Base-by-base conservation (phyloP, 2,329 filamentous ascomycete genomes). In the Pezicula rhizophila region DNA sequence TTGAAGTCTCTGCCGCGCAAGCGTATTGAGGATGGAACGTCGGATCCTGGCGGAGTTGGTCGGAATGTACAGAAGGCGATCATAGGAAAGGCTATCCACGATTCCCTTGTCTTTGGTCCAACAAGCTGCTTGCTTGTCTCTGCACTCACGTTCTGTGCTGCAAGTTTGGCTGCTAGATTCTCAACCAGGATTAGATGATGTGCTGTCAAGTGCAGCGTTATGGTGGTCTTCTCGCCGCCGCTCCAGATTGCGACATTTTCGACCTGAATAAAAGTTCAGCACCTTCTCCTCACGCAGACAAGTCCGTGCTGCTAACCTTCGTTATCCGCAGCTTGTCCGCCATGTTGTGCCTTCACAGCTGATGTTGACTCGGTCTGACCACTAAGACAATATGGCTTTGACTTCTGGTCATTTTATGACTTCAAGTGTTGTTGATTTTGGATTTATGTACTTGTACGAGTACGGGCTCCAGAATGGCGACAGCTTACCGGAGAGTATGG, bases 81-180 rank as follows among this genome's bases (percentile, higher is more conserved):
- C 69, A 97, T 91, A 20, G 92, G 91, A 68, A 91, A 99, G 14
- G 93, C 91, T 48, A 97, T 89, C 88, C 92, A 99, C 64, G 87
- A 80, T 68, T 96, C 88, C 64, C 83, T 77, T 18, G 78, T 72
- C 55, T 71, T 73, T 10, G 62, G 61, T 49, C 66, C 64, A n/a
- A 58, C 51, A n/a, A 62, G 53, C 18, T 69, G 68, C 44, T 73
- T 67, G 41, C 68, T 63, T 52, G 50, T 46, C 12, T 50, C 17
- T 37, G 46, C 20, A 31, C 40, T 48, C 18, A 26, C 31, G 52
- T 55, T 44, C 48, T 48, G 28, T 55, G 67, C 61, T 46, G 61
- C 28, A 50, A 35, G 17, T 50, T 52, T 53, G 45, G 65, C 52
- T 42, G 66, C 64, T 42, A 46, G 37, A 52, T 64, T 60, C 52